Percentiles rank a stretch among this genome's conserved stretches.
Conservation (phyloP, 352 stramenopile genomes). For the Pythium vanterpoolii region DNA sequence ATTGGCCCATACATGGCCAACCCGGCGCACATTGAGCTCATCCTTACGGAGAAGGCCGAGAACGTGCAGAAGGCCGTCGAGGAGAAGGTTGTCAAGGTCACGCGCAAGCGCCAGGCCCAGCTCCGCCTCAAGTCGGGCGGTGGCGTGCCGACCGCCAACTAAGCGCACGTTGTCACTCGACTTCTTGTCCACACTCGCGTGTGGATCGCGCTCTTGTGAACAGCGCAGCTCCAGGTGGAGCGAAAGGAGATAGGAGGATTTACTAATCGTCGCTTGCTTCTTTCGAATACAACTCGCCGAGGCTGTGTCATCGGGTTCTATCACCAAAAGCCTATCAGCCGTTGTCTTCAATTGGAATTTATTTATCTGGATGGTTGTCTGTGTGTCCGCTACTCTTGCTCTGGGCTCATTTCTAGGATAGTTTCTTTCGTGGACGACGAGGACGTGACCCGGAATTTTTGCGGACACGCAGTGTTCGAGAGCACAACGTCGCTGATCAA, state of each 20-base stretch:
- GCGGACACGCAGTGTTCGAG: constrained; percentile 6
- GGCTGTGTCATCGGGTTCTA: constrained; percentile 74
- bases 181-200: neutral
- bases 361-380: neutral
- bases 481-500: constrained; percentile 45
- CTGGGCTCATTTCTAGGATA: constrained; percentile 23
- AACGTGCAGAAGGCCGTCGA: constrained; percentile 92
- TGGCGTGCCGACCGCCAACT: constrained; percentile 74
- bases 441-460: neutral
- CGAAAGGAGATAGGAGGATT: constrained; percentile 21
- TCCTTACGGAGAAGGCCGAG: constrained; percentile 95
- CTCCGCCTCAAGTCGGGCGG: constrained; percentile 87
- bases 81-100: constrained; percentile 85
- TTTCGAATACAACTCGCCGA: constrained; percentile 72
- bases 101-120: constrained; percentile 87
- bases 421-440: constrained; percentile 16
- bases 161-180: constrained; percentile 26
- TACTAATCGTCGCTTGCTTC: constrained; percentile 23
- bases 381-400: constrained; percentile 15
- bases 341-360: neutral
- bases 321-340: constrained; percentile 1
- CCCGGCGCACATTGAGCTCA: constrained; percentile 99
- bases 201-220: constrained; percentile 17
- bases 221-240: constrained; percentile 15
- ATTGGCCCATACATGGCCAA: constrained; percentile 99